phyloP scores from a whole-genome alignment of 441 rosid genomes.

The Gossypium schwendimanii region DNA sequence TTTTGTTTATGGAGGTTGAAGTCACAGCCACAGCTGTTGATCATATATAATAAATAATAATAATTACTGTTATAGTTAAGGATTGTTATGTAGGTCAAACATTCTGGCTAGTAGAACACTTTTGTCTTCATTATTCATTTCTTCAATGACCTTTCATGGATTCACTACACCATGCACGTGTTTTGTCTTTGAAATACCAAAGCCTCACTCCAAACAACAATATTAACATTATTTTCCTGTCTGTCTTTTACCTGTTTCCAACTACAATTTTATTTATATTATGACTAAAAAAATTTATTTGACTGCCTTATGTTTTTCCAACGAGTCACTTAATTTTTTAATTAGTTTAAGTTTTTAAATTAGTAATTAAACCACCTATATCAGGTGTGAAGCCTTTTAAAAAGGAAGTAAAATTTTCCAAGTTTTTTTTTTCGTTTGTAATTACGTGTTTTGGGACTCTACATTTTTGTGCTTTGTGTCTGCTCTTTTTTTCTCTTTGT shows the following conservation, averaged over 20 bases:
- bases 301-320: neutral
- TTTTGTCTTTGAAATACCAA: neutral
- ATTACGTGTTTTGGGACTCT: conserved; percentile 31
- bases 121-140: neutral
- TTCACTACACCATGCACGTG: conserved; percentile 12
- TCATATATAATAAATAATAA: neutral
- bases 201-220: neutral
- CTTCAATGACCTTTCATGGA: neutral
- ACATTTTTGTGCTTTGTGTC: conserved; percentile 47
- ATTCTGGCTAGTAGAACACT: neutral
- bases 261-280: neutral
- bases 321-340: neutral
- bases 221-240: neutral
- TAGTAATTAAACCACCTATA: neutral
- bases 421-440: neutral
- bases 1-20: neutral
- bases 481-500: neutral
- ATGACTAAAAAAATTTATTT: neutral
- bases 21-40: neutral
- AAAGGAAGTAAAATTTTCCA: conserved; percentile 12
- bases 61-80: neutral
- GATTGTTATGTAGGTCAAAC: neutral
- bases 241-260: neutral
- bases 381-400: conserved; percentile 27
- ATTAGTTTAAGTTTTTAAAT: neutral